Base-by-base conservation (phyloP, 192 early-diverging fungal species). In the Dissophora globulifera region DNA sequence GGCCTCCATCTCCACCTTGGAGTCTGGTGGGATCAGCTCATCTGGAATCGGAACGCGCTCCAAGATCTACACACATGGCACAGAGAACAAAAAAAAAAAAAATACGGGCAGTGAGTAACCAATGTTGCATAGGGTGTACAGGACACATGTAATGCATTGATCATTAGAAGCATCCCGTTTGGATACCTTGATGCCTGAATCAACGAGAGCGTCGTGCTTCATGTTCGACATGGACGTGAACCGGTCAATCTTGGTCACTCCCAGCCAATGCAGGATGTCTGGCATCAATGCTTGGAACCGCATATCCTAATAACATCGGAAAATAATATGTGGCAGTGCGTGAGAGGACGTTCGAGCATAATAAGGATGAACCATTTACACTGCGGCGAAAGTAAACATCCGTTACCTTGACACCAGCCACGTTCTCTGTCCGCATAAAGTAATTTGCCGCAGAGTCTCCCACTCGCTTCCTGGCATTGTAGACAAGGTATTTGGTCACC, bases 241-340 rank as follows among this genome's bases (percentile, higher is more conserved):
- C 30, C 92, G 85, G 75, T 97, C 96, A 79, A 97, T 97, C 74
- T 94, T 94, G 63, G 87, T 85, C 58, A 97, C 93, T 23, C 96
- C 96, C 20, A 97, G 82, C 96, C 96, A 97, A 74, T 97, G 96
- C 71, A 97, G 80, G 7, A 95, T 93, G 69, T 97, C 96, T 17
- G 96, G 96, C 96, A 97, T 97, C 57, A 96, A 83, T 0, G 96
- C 94, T 62, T 97, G 96, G 91, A 96, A 97, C 4, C 96, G 88
- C 92, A 95, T 93, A 69, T 97, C 96, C 84, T 45, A n/a, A n/a
- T n/a, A n/a, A n/a, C n/a, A n/a, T n/a, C n/a, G n/a, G n/a, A n/a
- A n/a, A n/a, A n/a, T n/a, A n/a, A n/a, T n/a, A n/a, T n/a, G n/a
- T n/a, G n/a, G n/a, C n/a, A n/a, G n/a, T n/a, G n/a, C n/a, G n/a